These are phyloP conservation scores for Thraustochytrium sp. DNA, from an alignment of 352 stramenopile genomes.

Conservation along the genomic window DNA sequence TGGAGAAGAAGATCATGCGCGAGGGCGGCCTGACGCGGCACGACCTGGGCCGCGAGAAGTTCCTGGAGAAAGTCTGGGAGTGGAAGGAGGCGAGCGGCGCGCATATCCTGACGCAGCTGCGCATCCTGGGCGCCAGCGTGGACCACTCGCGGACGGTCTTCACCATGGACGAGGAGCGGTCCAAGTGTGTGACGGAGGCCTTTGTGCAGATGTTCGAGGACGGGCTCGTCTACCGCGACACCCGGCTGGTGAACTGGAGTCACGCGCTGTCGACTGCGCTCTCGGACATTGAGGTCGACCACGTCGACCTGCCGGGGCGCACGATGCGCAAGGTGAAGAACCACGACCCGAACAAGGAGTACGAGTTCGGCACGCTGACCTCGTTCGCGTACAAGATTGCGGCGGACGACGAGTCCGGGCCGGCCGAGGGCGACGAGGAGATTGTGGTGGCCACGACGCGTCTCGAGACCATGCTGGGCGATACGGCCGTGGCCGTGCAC, in stretches of 20 bases:
- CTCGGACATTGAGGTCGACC: conserved; percentile 88
- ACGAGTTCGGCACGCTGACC: conserved; percentile 97
- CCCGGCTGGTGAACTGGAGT: conserved; percentile 97
- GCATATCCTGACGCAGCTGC: conserved; percentile 89
- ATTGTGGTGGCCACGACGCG: conserved; percentile 87
- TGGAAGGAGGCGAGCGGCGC: conserved; percentile 97
- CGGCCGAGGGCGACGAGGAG: conserved; percentile 62
- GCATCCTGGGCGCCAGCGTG: conserved; percentile 83
- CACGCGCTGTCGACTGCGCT: conserved; percentile 92
- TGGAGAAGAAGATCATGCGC: conserved; percentile 97
- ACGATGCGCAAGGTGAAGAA: conserved; percentile 91
- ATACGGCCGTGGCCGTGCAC: conserved; percentile 96
- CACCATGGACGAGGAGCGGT: conserved; percentile 94
- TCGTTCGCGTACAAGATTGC: conserved; percentile 95
- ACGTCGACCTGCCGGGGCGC: conserved; percentile 89
- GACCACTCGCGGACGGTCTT: conserved; percentile 95
- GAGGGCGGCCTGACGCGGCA: conserved; percentile 78
- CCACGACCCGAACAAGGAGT: conserved; percentile 88
- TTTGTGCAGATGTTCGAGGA: conserved; percentile 95
- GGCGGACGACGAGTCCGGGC: conserved; percentile 60
- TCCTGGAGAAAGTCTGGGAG: conserved; percentile 91
- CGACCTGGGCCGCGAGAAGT: conserved; percentile 92
- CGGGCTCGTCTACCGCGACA: conserved; percentile 90
- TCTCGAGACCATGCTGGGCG: conserved; percentile 99
- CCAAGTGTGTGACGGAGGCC: conserved; percentile 88